Evolutionary conservation across 495 filamentous ascomycete genomes (phyloP).

Genomic region (Rhypophila decipiens): DNA sequence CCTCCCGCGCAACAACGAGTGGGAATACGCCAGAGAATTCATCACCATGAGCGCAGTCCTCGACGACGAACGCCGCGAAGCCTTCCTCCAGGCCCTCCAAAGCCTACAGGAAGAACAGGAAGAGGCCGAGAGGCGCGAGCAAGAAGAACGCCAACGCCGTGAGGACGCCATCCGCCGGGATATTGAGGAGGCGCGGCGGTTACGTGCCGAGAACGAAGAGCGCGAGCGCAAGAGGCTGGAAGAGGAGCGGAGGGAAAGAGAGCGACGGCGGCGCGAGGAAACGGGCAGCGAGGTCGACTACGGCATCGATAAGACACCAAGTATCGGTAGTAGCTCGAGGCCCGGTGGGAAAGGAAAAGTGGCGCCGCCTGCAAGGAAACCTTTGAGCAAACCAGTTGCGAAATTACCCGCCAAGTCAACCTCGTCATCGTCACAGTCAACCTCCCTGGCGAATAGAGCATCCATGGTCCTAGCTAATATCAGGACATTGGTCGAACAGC

Average conservation of each 20-base stretch:
- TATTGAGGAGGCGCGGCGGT: constrained; percentile 51
- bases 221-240: constrained; percentile 39
- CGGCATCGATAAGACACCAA: constrained; percentile 43
- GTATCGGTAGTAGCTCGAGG: constrained; percentile 15
- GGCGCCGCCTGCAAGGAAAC: too few relatives aligned
- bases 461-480: constrained; percentile 46
- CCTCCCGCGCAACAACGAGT: constrained; percentile 81
- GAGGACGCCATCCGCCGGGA: constrained; percentile 52
- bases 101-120: constrained; percentile 66
- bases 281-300: constrained; percentile 35
- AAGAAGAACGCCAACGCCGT: constrained; percentile 57
- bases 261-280: constrained; percentile 29
- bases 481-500: constrained; percentile 54
- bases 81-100: constrained; percentile 69
- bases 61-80: constrained; percentile 86
- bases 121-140: constrained; percentile 55
- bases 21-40: constrained; percentile 90
- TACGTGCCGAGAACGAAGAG: constrained; percentile 49
- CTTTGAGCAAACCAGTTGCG: too few relatives aligned
- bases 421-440: not conserved
- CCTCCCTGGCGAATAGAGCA: constrained; percentile 42
- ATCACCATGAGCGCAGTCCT: constrained; percentile 76
- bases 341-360: constrained; percentile 5
- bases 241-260: constrained; percentile 40
- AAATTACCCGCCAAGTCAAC: constrained; percentile 1